Percentiles rank a stretch among this genome's conserved stretches.
Conservation (phyloP, 495 filamentous ascomycete species). For the Paragyromitra xinjiangensis region DNA sequence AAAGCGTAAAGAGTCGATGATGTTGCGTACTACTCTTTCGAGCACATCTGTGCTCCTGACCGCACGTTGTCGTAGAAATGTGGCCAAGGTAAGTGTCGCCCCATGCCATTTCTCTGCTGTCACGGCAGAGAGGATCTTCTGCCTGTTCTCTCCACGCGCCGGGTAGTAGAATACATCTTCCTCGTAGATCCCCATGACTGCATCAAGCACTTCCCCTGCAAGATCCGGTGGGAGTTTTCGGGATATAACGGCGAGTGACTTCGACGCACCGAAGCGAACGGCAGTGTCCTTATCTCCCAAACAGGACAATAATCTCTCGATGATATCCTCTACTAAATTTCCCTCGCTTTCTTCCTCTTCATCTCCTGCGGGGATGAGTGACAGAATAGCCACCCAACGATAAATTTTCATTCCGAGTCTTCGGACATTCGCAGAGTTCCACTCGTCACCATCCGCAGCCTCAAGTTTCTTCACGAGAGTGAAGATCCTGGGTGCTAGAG, state of each 20-base stretch:
- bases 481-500: slow-evolving; percentile 65
- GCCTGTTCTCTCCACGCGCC: background rate
- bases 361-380: slow-evolving; percentile 62
- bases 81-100: slow-evolving; percentile 80
- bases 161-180: slow-evolving; percentile 75
- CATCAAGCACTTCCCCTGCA: slow-evolving; percentile 84
- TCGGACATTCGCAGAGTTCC: slow-evolving; percentile 73
- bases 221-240: slow-evolving; percentile 79
- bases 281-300: slow-evolving; percentile 86
- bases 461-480: slow-evolving; percentile 49
- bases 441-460: slow-evolving; percentile 38
- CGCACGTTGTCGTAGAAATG: slow-evolving; percentile 55
- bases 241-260: slow-evolving; percentile 86
- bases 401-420: slow-evolving; percentile 85
- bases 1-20: slow-evolving; percentile 68
- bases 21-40: slow-evolving; percentile 41
- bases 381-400: slow-evolving; percentile 72
- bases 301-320: slow-evolving; percentile 73
- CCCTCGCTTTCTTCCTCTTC: slow-evolving; percentile 55
- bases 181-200: slow-evolving; percentile 76
- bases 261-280: slow-evolving; percentile 88
- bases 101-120: slow-evolving; percentile 91
- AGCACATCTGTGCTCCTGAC: slow-evolving; percentile 52
- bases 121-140: slow-evolving; percentile 68
- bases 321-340: slow-evolving; percentile 74